A percentile compares a stretch with the other conserved stretches of the same genome.
phyloP scores from a whole-genome alignment of 2,329 filamentous ascomycete species.

The Didymella arachidicola region DNA sequence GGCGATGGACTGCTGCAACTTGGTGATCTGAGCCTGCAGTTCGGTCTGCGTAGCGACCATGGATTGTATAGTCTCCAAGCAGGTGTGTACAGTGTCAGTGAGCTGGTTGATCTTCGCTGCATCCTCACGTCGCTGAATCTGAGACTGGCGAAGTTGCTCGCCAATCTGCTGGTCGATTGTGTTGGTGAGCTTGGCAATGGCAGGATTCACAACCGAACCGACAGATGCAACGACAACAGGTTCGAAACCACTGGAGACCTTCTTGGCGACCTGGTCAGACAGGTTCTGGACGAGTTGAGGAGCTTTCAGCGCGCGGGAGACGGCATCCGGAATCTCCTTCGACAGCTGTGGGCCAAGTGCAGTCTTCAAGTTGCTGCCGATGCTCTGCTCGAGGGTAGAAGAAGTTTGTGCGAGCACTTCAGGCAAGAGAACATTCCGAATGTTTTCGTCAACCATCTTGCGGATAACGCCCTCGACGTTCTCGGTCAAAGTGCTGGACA shows the following conservation, averaged over 20 bases:
- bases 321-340: constrained; percentile 74
- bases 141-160: constrained; percentile 60
- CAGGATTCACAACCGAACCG: constrained; percentile 64
- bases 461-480: constrained; percentile 79
- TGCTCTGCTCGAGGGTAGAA: constrained; percentile 73
- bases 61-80: constrained; percentile 72
- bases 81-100: constrained; percentile 69
- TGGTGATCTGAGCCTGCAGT: constrained; percentile 66
- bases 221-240: constrained; percentile 67
- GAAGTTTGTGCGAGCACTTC: constrained; percentile 72
- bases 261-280: constrained; percentile 73
- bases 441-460: constrained; percentile 77
- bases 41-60: constrained; percentile 74
- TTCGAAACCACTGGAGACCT: constrained; percentile 73
- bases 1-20: constrained; percentile 53
- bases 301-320: constrained; percentile 74
- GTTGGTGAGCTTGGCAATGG: constrained; percentile 71
- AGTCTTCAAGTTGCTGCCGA: constrained; percentile 72
- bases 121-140: constrained; percentile 62
- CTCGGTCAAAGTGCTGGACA: constrained; percentile 72
- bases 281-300: constrained; percentile 76
- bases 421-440: constrained; percentile 78
- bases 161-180: constrained; percentile 71
- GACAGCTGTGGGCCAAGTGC: constrained; percentile 72
- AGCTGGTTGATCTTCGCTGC: constrained; percentile 75